These are phyloP conservation scores for Blastocystis sp. DNA, from an alignment of 352 stramenopile genomes.

Conservation along the genomic window DNA sequence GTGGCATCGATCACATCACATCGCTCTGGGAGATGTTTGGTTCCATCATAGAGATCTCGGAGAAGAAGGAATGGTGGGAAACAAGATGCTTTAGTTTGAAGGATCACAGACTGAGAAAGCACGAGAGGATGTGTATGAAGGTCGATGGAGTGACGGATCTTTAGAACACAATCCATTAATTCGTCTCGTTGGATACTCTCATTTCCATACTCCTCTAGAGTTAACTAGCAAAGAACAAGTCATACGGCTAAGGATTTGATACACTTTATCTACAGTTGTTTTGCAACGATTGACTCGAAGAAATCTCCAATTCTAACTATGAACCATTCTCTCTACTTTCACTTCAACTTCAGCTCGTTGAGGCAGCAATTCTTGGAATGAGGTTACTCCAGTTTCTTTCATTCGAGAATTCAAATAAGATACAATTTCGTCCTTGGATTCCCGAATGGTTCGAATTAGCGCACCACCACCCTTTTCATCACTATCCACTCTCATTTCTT, in stretches of 20 bases:
- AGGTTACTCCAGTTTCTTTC: conserved; percentile 73
- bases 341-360: conserved; percentile 71
- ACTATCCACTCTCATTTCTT: neutral
- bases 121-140: conserved; percentile 76
- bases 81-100: conserved; percentile 80
- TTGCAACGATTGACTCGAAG: conserved; percentile 74
- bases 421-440: conserved; percentile 76
- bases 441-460: conserved; percentile 3
- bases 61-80: conserved; percentile 77
- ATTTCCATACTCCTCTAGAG: neutral
- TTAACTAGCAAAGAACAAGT: neutral
- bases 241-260: neutral
- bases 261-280: conserved; percentile 65
- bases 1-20: conserved; percentile 78
- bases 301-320: conserved; percentile 64
- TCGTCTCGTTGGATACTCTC: conserved; percentile 66
- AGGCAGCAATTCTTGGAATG: conserved; percentile 74
- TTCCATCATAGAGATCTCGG: conserved; percentile 67
- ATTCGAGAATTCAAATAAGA: conserved; percentile 72
- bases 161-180: conserved; percentile 73
- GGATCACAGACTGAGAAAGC: conserved; percentile 73
- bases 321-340: conserved; percentile 70
- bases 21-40: conserved; percentile 18
- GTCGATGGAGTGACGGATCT: conserved; percentile 75
- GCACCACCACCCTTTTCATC: conserved; percentile 72